These are phyloP conservation scores for Coniochaeta sp. DNA, from an alignment of 2,329 filamentous ascomycete genomes.

Conservation along the genomic window DNA sequence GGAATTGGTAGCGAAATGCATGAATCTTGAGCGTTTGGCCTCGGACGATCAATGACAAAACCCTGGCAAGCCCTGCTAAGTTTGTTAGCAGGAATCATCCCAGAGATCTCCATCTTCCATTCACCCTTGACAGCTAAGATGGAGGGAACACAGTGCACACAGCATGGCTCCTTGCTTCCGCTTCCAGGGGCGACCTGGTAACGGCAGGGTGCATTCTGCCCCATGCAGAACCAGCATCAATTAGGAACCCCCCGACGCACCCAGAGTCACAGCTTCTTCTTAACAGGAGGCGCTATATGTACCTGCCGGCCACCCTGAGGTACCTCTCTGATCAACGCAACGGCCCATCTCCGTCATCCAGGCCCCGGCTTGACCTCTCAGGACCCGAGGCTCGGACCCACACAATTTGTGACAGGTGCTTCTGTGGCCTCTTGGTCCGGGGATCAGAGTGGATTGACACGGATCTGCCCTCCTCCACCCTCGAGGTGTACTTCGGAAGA, in stretches of 20 bases:
- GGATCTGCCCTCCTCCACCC: constrained; percentile 37
- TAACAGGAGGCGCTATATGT: constrained; percentile 34
- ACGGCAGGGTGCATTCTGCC: not conserved
- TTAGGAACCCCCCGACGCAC: constrained; percentile 26
- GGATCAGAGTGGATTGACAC: constrained; percentile 43
- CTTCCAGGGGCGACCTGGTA: constrained; percentile 1
- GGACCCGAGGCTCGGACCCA: constrained; percentile 31
- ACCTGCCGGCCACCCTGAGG: constrained; percentile 17
- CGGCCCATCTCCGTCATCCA: constrained; percentile 26
- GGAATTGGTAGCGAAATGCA: constrained; percentile 6
- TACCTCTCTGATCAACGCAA: constrained; percentile 18
- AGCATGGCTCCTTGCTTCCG: constrained; percentile 1
- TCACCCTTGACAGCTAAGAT: not conserved
- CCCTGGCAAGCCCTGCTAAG: constrained; percentile 3
- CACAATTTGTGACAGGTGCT: constrained; percentile 48
- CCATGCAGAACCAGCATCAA: constrained; percentile 13
- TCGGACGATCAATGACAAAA: constrained; percentile 29
- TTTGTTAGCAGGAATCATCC: not conserved
- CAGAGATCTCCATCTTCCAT: not conserved
- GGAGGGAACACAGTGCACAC: not conserved
- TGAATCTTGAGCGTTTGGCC: constrained; percentile 29
- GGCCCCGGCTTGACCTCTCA: constrained; percentile 26
- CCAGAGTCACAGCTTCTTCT: constrained; percentile 23
- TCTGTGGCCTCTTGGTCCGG: constrained; percentile 18
- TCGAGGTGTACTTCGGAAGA: constrained; percentile 33